Conservation (phyloP, 495 filamentous ascomycete species). For the Neurospora sp. region DNA sequence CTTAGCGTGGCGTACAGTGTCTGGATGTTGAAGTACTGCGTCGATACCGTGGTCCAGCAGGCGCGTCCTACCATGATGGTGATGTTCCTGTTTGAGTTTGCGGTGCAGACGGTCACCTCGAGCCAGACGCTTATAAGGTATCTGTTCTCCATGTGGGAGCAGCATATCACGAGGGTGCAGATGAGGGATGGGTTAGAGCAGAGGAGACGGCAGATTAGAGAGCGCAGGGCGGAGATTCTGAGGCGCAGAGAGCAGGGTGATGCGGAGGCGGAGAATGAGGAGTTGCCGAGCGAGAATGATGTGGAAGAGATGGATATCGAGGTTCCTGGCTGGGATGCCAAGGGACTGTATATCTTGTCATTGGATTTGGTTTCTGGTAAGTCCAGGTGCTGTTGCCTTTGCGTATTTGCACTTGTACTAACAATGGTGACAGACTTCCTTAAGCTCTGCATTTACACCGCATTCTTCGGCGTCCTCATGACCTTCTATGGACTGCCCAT, state of each 20-base stretch:
- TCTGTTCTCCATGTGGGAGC: slow-evolving; percentile 66
- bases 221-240: slow-evolving; percentile 53
- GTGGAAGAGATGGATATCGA: slow-evolving; percentile 91
- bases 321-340: slow-evolving; percentile 92
- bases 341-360: slow-evolving; percentile 85
- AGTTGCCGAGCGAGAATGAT: slow-evolving; percentile 59
- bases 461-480: slow-evolving; percentile 88
- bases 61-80: slow-evolving; percentile 98
- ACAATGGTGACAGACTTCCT: slow-evolving; percentile 56
- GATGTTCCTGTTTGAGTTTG: slow-evolving; percentile 98
- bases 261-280: slow-evolving; percentile 29
- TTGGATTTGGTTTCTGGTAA: slow-evolving; percentile 75
- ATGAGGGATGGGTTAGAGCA: slow-evolving; percentile 53
- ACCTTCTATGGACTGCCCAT: slow-evolving; percentile 92
- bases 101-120: slow-evolving; percentile 70
- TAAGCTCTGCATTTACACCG: slow-evolving; percentile 77
- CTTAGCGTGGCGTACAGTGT: slow-evolving; percentile 67
- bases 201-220: slow-evolving; percentile 43
- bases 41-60: slow-evolving; percentile 71
- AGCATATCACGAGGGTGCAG: slow-evolving; percentile 61
- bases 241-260: slow-evolving; percentile 46
- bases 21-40: slow-evolving; percentile 67
- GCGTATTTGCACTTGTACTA: neutral
- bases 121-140: slow-evolving; percentile 71
- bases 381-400: slow-evolving; percentile 5